Percentiles rank a stretch among this genome's conserved stretches.
Evolutionary conservation across 345 rosid genomes (phyloP).

Genomic region (Boechera divaricarpa): DNA sequence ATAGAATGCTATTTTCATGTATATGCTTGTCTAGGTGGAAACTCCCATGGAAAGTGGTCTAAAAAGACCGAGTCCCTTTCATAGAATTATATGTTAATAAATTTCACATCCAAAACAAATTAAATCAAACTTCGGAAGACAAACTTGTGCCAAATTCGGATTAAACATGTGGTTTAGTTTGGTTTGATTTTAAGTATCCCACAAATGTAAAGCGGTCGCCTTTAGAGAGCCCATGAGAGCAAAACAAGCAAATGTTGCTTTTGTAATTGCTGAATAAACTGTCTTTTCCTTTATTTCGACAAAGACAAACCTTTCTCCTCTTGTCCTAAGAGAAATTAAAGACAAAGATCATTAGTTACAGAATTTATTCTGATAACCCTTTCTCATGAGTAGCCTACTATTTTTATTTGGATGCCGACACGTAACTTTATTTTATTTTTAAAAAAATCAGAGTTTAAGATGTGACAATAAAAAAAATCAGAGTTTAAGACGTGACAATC

Average conservation of each 20-base stretch:
- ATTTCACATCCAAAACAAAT: background rate
- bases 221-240: slow-evolving; percentile 32
- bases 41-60: too few species aligned
- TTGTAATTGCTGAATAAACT: background rate
- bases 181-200: background rate
- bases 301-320: slow-evolving; percentile 24
- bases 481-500: background rate
- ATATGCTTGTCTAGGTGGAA: background rate
- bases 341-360: background rate
- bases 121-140: background rate
- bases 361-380: slow-evolving; percentile 26
- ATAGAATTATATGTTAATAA: too few species aligned
- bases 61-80: too few species aligned
- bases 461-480: background rate
- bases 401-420: slow-evolving; percentile 16
- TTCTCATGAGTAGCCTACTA: slow-evolving; percentile 23
- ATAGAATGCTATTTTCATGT: background rate
- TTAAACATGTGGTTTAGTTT: slow-evolving; percentile 14
- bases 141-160: background rate
- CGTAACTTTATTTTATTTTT: background rate
- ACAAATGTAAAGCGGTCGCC: background rate
- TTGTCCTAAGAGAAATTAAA: slow-evolving; percentile 1
- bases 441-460: background rate
- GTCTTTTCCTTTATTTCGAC: slow-evolving; percentile 6
- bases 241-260: slow-evolving; percentile 1